Evolutionary conservation across 2,329 filamentous ascomycete species (phyloP).

Genomic region (Fragosphaeria purpurea): DNA sequence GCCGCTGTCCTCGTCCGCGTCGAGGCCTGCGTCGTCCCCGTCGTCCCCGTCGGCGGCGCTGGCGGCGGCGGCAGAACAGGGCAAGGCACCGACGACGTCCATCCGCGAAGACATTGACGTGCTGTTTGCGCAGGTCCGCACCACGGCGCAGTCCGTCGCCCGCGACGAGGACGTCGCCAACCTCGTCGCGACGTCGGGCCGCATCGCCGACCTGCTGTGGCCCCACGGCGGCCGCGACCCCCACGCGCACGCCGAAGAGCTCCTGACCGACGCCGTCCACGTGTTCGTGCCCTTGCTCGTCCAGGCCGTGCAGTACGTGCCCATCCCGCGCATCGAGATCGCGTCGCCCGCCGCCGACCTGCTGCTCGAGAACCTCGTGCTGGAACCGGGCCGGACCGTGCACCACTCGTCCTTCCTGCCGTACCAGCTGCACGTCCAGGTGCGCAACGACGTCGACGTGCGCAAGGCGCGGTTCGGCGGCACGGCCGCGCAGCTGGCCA

Average conservation of each 20-base stretch:
- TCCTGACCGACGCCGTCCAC: conserved; percentile 66
- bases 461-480: conserved; percentile 59
- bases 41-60: too few species aligned
- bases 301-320: conserved; percentile 72
- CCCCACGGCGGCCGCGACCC: conserved; percentile 56
- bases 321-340: conserved; percentile 83
- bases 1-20: too few species aligned
- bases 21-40: too few species aligned
- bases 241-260: conserved; percentile 34
- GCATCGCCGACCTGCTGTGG: conserved; percentile 60
- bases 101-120: conserved; percentile 64
- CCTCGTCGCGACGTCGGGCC: conserved; percentile 55
- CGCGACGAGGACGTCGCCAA: conserved; percentile 63
- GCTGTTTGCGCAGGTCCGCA: conserved; percentile 58
- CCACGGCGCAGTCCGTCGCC: conserved; percentile 57
- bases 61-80: too few species aligned
- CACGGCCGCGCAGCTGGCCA: conserved; percentile 56
- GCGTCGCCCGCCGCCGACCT: conserved; percentile 76
- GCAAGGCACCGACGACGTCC: conserved; percentile 19
- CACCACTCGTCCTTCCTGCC: conserved; percentile 85
- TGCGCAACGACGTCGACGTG: conserved; percentile 78
- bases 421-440: conserved; percentile 69
- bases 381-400: conserved; percentile 77
- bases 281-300: conserved; percentile 73
- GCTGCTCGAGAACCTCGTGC: conserved; percentile 78